Base-by-base conservation (phyloP, 2,329 filamentous ascomycete species). In the Aspergillus latus region DNA sequence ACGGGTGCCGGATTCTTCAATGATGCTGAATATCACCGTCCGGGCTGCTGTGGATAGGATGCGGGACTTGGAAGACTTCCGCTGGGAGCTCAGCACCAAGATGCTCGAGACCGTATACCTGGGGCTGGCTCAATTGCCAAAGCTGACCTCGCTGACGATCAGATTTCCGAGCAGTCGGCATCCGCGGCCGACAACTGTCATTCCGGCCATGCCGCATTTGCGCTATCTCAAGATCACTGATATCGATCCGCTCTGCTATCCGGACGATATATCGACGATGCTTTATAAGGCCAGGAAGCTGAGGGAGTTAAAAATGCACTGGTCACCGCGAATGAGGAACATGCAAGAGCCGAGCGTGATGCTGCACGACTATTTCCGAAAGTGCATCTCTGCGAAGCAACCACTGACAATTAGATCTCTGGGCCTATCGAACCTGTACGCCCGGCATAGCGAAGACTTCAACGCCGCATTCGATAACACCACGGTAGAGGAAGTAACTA, bases 221-320 rank as follows among this genome's bases (percentile, higher is more conserved):
- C 74, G 73, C 34, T 74, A 72, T 4, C 73, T 87, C 36, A 79
- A 80, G 51, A 75, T 84, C 29, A 81, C 81, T 57, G 78, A 86
- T 60, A 84, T 86, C 52, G 84, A 87, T 54, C 84, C 84, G 1
- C 74, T 87, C 8, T 87, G 84, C 70, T 85, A 85, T 62, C 83
- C 83, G 0, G 84, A 87, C 68, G 84, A 86, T 62, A 79, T 87
- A 7, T 83, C 82, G 11, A 72, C 81, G 21, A 69, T 87, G 11
- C 69, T 87, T 5, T 68, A 77, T 10, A 74, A 78, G n/a, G 80
- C 81, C 4, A 79, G 76, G 59, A 82, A 81, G 51, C 71, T 87
- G 3, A 73, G 78, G 40, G 80, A 82, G 32, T 68, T 87, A 6
- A 80, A 75, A 52, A 59, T 87, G 57, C 83, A 87, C 63, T 87